phyloP scores from a whole-genome alignment of 108 stramenopile genomes.

The Epithemia pelagica region DNA sequence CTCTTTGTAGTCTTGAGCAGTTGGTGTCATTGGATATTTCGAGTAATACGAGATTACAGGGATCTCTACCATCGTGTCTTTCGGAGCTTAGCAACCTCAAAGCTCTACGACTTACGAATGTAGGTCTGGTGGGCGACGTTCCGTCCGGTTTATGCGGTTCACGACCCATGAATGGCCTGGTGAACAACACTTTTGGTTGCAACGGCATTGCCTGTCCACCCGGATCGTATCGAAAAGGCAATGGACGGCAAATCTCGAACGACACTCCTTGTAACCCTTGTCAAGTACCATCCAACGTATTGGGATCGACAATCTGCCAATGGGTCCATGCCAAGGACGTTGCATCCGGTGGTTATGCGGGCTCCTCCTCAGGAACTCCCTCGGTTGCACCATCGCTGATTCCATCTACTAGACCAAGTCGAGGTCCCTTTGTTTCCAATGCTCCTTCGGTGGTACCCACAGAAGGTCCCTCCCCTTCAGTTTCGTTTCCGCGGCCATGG shows the following conservation, averaged over 20 bases:
- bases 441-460: too few relatives aligned
- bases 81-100: background rate
- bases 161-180: conserved; percentile 2
- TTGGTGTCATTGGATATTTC: conserved; percentile 5
- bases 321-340: background rate
- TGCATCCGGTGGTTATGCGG: too few relatives aligned
- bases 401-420: too few relatives aligned
- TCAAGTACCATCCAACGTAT: conserved; percentile 8
- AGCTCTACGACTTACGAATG: conserved; percentile 1
- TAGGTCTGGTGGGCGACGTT: conserved; percentile 2
- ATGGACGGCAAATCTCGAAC: background rate
- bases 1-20: conserved; percentile 1
- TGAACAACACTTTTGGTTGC: conserved; percentile 3
- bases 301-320: conserved; percentile 3
- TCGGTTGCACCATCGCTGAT: too few relatives aligned
- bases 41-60: background rate
- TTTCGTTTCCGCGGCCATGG: too few relatives aligned
- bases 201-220: conserved; percentile 7
- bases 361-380: too few relatives aligned
- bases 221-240: background rate
- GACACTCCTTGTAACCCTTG: conserved; percentile 6
- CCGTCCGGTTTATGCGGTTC: conserved; percentile 4
- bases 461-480: too few relatives aligned
- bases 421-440: too few relatives aligned
- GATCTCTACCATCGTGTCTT: conserved; percentile 7